Evolutionary conservation across 257 asterid genomes (phyloP), one percentile per base, ranked within the genome.

Genomic region (Gentiana macrophylla): DNA sequence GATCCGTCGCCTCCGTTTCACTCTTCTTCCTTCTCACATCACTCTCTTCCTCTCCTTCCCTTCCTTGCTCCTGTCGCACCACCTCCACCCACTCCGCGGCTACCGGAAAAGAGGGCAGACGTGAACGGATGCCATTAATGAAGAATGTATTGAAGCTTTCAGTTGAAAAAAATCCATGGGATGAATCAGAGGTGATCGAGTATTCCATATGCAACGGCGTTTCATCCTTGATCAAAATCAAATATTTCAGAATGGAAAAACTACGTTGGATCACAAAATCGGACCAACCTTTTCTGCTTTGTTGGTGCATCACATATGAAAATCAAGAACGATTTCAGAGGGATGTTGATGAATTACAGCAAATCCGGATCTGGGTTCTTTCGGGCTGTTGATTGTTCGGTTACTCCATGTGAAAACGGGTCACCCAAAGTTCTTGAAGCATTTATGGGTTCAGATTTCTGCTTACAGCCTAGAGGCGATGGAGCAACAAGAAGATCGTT

Each of bases 161-260:
- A 74, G 68, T 37, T 86, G 63, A 77, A 84, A 86, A 69, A 71
- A 79, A 41, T 80, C 82, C 49, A 84, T 87, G 65, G 98, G 94
- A 56, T 70, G 86, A 32, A 96, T 83, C 62, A 91, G 87, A 96
- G 82, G 72, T 32, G 86, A 74, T 34, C 84, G 87, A 70, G 76
- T 86, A 53, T 83, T 80, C 24, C 92, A 96, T 24, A 24, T 24
- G 1, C 36, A 91, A 91, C 72, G 98, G 98, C 74, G 84, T 91
- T 63, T 87, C 24, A 91, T 60, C 98, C 98, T 12, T 86, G 98
- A 46, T 32, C 95, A 95, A 13, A 68, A 83, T 36, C 89, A 84
- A 49, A 80, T 91, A 49, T 70, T 67, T 58, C 77, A 77, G 68
- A 74, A 65, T 6, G 72, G 5, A 5, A 52, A 43, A 24, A 24